Evolutionary conservation across 2,329 filamentous ascomycete genomes (phyloP).

Genomic region (Sporothrix humicola): DNA sequence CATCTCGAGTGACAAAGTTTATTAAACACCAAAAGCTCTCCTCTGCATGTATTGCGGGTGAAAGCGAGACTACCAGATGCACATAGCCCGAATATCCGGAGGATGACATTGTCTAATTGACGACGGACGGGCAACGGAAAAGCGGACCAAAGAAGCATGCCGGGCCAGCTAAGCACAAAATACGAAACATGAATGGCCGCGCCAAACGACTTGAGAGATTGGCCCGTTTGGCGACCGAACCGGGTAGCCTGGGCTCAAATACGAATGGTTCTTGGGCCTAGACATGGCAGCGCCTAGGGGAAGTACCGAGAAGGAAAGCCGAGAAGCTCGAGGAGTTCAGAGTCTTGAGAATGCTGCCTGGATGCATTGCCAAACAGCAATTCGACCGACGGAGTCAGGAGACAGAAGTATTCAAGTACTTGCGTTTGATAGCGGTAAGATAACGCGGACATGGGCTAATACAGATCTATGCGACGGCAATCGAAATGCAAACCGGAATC

Average conservation of each 20-base stretch:
- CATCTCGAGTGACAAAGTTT: neutral
- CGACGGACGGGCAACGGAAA: neutral
- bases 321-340: neutral
- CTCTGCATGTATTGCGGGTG: too few species aligned
- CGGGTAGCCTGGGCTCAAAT: slow-evolving; percentile 4
- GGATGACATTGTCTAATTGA: neutral
- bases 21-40: neutral
- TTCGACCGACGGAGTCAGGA: slow-evolving; percentile 6
- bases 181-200: neutral
- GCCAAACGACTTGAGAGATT: neutral
- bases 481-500: neutral
- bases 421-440: neutral
- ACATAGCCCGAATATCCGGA: neutral
- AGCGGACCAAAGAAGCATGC: neutral
- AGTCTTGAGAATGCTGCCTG: too few species aligned
- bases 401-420: neutral
- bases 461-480: slow-evolving; percentile 8
- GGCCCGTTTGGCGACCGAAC: neutral
- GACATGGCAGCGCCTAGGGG: slow-evolving; percentile 1
- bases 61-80: neutral
- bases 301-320: neutral
- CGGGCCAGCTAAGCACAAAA: neutral
- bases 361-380: neutral
- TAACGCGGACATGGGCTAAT: neutral
- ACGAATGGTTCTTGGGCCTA: neutral